Evolutionary conservation across 108 stramenopile species (phyloP).

Genomic region (Schizochytrium sp.): DNA sequence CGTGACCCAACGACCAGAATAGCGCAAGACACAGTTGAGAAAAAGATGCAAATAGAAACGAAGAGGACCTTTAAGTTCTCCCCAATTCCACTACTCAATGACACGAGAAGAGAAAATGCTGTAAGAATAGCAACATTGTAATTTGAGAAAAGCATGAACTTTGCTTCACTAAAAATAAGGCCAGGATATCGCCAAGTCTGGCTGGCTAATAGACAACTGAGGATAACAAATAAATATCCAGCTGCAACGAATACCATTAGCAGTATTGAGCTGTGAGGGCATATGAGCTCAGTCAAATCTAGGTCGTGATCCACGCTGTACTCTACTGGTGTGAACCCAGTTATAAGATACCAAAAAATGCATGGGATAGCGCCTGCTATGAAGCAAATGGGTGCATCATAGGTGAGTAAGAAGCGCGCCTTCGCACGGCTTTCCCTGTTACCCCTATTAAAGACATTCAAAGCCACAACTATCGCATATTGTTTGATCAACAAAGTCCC

Average conservation of each 20-base stretch:
- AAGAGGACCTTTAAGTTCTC: background rate
- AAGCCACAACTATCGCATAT: background rate
- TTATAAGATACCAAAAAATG: background rate
- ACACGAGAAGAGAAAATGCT: background rate
- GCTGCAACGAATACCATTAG: background rate
- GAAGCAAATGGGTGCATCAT: background rate
- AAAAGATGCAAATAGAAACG: conserved; percentile 22
- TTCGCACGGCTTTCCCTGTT: background rate
- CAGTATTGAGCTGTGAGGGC: background rate
- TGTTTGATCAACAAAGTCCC: conserved; percentile 21
- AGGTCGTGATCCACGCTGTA: background rate
- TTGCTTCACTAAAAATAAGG: conserved; percentile 21
- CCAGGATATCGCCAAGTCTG: background rate
- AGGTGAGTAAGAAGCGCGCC: background rate
- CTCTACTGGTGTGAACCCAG: background rate
- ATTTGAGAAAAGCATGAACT: conserved; percentile 11
- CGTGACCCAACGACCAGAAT: background rate
- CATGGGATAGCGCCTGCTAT: background rate
- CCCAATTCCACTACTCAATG: background rate
- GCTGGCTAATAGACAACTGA: background rate
- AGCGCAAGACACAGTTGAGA: background rate
- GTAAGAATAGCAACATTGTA: conserved; percentile 17
- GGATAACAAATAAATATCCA: background rate
- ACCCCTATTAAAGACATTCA: background rate
- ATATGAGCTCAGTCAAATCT: background rate